Evolutionary conservation across 805 yeast species (phyloP).

Genomic region (Wickerhamiella siamensis): DNA sequence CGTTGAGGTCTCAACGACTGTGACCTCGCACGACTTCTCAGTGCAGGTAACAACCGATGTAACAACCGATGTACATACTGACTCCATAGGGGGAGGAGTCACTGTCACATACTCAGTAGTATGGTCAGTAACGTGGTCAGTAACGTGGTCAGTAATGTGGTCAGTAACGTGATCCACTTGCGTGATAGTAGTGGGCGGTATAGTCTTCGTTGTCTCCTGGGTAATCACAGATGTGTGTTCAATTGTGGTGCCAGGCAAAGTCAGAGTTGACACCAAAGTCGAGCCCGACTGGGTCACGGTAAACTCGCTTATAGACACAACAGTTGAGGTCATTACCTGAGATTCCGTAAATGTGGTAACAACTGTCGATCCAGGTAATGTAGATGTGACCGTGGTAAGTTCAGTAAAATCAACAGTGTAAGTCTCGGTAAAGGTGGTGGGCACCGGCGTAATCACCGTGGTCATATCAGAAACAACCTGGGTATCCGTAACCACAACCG

Average conservation of each 20-base stretch:
- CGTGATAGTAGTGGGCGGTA: background rate
- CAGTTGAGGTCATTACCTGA: background rate
- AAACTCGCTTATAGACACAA: background rate
- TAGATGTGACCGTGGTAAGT: background rate
- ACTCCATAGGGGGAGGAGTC: background rate
- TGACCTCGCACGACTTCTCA: background rate
- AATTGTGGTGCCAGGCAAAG: background rate
- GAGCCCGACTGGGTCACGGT: background rate
- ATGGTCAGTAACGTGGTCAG: too few species aligned
- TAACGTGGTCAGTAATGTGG: background rate
- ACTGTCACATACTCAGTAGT: background rate
- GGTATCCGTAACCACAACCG: background rate
- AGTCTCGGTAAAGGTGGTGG: background rate
- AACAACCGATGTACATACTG: background rate
- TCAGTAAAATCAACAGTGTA: background rate
- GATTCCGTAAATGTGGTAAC: background rate
- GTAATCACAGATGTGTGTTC: background rate
- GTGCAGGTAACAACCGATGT: background rate
- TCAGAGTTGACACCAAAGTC: background rate
- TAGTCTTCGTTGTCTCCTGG: background rate
- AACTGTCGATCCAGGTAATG: background rate
- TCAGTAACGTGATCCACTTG: background rate
- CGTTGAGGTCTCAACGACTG: background rate
- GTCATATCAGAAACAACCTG: background rate
- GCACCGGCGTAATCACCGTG: background rate